Base-by-base conservation (phyloP, 2,329 filamentous ascomycete genomes). In the Clarireedia hainanense region DNA sequence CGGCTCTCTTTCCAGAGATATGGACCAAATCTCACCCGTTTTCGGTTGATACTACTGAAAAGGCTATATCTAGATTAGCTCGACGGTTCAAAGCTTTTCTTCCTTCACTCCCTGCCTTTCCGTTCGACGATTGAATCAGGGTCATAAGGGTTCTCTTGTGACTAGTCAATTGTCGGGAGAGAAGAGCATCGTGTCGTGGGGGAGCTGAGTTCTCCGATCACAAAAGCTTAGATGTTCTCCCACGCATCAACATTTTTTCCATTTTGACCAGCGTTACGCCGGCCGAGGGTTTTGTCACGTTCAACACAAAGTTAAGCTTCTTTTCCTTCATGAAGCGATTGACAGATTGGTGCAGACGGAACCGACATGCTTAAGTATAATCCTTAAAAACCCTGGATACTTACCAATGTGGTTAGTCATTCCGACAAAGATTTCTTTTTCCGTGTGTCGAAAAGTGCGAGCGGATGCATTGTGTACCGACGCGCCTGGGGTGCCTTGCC, bases 1-100 rank as follows among this genome's bases (percentile, higher is more conserved):
- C 43, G 52, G 23, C 23, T 20, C 27, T 23, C 30, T 54, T 23
- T 45, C 36, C 26, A 42, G 37, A n/a, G 34, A 12, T 24, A 12
- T 53, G 52, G 52, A 39, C 26, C 43, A 24, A 14, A 30, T 48
- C 37, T 43, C 34, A 15, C 43, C 46, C 36, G 26, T 54, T 54
- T 42, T 24, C 12, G 9, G n/a, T 36, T 20, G 46, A 43, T 40
- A 39, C n/a, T 43, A 20, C 17, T 42, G 39, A 42, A 42, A 42
- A 23, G 17, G 5, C n/a, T 46, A 20, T 47, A 47, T 24, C 20
- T 24, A 47, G 15, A n/a, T 42, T 20, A 42, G 39, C 17, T 20
- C 17, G 39, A 47, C 10, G 43, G 43, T 10, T 26, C 43, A 47
- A 47, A 27, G 20, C 24, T 47, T 47, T 27, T 47, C 43, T 47